Percentiles rank a stretch among this genome's conserved stretches.
phyloP scores from a whole-genome alignment of 495 filamentous ascomycete species.

The Ascobolus immersus region DNA sequence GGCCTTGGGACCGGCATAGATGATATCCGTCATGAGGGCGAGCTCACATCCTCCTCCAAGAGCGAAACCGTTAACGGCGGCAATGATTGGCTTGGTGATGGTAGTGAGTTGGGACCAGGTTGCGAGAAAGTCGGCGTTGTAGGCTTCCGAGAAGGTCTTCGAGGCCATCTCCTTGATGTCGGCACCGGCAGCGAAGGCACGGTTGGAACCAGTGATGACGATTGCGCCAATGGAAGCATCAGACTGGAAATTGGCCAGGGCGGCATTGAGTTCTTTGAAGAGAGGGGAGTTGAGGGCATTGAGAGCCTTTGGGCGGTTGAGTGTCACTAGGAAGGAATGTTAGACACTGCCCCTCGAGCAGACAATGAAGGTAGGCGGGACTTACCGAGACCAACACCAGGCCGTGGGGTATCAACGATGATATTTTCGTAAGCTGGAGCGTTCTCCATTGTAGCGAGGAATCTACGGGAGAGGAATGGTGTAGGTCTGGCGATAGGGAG shows the following conservation, averaged over 20 bases:
- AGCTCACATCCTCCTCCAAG: conserved; percentile 90
- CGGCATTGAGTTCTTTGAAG: conserved; percentile 35
- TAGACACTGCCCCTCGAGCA: no score
- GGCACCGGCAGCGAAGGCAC: conserved; percentile 84
- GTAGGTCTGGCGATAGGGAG: no score
- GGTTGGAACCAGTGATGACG: conserved; percentile 62
- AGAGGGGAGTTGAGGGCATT: conserved; percentile 84
- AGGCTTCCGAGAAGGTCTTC: conserved; percentile 63
- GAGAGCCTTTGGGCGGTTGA: conserved; percentile 81
- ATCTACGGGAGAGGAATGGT: no score
- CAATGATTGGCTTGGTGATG: conserved; percentile 78
- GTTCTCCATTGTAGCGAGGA: no score
- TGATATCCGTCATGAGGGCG: conserved; percentile 87
- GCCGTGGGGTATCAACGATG: no score
- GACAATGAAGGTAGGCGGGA: no score
- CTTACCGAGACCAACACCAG: no score
- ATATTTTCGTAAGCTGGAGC: no score
- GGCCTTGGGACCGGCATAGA: conserved; percentile 63
- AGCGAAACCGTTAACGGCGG: conserved; percentile 80
- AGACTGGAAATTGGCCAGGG: conserved; percentile 41
- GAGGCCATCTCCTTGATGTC: conserved; percentile 98
- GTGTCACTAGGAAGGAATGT: conserved; percentile 50
- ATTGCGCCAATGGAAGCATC: conserved; percentile 47
- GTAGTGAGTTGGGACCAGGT: conserved; percentile 58
- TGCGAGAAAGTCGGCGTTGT: conserved; percentile 73